Conservation (phyloP, 225 moss, liverwort and hornwort species). For the Marchantia paleacea region DNA sequence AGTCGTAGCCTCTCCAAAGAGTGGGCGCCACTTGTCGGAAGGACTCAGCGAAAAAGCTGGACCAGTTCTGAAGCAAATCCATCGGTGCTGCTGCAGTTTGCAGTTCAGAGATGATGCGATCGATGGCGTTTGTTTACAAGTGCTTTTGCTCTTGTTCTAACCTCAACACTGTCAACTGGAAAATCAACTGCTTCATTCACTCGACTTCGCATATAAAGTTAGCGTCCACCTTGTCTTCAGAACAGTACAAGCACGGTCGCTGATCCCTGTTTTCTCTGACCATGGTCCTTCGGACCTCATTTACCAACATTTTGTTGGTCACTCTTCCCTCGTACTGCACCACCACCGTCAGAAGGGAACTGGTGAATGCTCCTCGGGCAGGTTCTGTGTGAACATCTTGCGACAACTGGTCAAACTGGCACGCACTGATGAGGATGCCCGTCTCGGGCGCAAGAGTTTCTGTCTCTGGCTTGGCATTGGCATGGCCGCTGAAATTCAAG, state of each 20-base stretch:
- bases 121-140: too few relatives aligned
- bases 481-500: conserved; percentile 8
- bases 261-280: conserved; percentile 45
- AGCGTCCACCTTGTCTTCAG: conserved; percentile 40
- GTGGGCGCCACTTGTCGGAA: too few relatives aligned
- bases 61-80: too few relatives aligned
- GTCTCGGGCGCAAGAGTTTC: conserved; percentile 15
- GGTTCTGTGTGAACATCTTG: conserved; percentile 53
- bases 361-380: conserved; percentile 70
- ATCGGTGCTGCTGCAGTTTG: too few relatives aligned
- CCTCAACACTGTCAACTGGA: too few relatives aligned
- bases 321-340: conserved; percentile 41
- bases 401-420: conserved; percentile 45
- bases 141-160: too few relatives aligned
- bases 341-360: conserved; percentile 54
- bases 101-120: too few relatives aligned
- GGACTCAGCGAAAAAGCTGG: too few relatives aligned
- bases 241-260: conserved; percentile 60
- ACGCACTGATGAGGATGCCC: conserved; percentile 53
- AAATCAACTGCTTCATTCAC: too few relatives aligned
- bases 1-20: too few relatives aligned
- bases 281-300: conserved; percentile 44
- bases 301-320: conserved; percentile 48
- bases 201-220: too few relatives aligned
- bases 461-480: conserved; percentile 21